These are phyloP conservation scores for Gaillardinia entomophila DNA, from an alignment of 805 yeast species.

Conservation along the genomic window DNA sequence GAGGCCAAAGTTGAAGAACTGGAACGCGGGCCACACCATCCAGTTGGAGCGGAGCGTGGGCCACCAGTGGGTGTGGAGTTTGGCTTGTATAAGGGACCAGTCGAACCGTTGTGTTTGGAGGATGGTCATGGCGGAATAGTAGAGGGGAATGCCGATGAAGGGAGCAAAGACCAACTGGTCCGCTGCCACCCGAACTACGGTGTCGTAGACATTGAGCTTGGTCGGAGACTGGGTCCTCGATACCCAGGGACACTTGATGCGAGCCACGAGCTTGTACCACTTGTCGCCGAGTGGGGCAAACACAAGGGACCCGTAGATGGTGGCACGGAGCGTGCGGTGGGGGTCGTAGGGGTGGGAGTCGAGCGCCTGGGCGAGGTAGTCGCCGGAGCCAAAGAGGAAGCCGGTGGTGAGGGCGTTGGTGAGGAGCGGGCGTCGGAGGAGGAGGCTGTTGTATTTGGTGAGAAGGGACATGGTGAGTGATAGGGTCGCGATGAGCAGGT, in stretches of 20 bases:
- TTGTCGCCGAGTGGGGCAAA: slow-evolving; percentile 72
- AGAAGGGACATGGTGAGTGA: slow-evolving; percentile 5
- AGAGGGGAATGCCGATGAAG: slow-evolving; percentile 60
- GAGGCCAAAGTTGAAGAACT: slow-evolving; percentile 66
- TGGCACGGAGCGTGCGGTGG: slow-evolving; percentile 56
- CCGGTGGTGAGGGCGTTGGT: slow-evolving; percentile 48
- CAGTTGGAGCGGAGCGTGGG: slow-evolving; percentile 70
- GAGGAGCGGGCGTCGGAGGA: slow-evolving; percentile 31
- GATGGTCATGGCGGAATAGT: slow-evolving; percentile 60
- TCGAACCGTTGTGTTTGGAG: slow-evolving; percentile 54
- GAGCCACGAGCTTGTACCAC: slow-evolving; percentile 58
- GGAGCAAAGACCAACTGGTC: slow-evolving; percentile 84
- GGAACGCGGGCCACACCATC: slow-evolving; percentile 89
- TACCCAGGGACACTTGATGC: slow-evolving; percentile 31
- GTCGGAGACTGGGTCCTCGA: slow-evolving; percentile 5
- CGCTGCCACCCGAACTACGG: slow-evolving; percentile 44
- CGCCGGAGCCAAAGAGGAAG: slow-evolving; percentile 70
- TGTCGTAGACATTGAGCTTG: slow-evolving; percentile 7
- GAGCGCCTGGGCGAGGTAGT: slow-evolving; percentile 59
- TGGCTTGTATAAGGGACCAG: no score
- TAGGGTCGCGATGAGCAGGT: not conserved
- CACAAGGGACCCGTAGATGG: slow-evolving; percentile 62
- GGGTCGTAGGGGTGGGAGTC: slow-evolving; percentile 36
- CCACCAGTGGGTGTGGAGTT: slow-evolving; percentile 48
- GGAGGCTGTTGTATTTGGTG: slow-evolving; percentile 17